These are phyloP conservation scores for Talaromyces adpressus DNA, from an alignment of 495 filamentous ascomycete species.

Conservation along the genomic window DNA sequence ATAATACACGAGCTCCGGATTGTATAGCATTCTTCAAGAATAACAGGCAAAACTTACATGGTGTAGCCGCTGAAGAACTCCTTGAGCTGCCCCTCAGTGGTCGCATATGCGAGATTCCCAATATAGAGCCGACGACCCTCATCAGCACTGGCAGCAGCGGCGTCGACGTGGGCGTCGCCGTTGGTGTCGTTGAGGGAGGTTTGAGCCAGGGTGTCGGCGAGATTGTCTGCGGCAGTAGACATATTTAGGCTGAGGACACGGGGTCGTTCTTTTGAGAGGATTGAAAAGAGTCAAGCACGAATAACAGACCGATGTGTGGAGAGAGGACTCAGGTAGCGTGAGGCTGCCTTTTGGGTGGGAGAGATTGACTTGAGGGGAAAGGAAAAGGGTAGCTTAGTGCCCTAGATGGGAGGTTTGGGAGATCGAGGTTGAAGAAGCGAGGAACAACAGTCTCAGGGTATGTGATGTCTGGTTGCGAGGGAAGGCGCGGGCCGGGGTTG, in stretches of 20 bases:
- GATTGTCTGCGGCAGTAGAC: conserved; percentile 49
- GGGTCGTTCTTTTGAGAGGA: conserved; percentile 10
- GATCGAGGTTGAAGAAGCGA: conserved; percentile 22
- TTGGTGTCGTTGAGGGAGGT: conserved; percentile 58
- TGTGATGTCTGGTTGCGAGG: background rate
- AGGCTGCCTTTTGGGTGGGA: conserved; percentile 44
- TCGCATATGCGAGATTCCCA: conserved; percentile 99
- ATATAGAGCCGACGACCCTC: conserved; percentile 99
- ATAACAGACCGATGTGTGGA: conserved; percentile 27
- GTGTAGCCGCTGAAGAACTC: conserved; percentile 97
- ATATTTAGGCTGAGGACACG: conserved; percentile 46
- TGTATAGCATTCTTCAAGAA: background rate
- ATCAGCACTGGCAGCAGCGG: conserved; percentile 90
- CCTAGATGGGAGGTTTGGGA: conserved; percentile 56
- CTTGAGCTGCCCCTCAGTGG: conserved; percentile 98
- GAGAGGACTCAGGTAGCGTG: conserved; percentile 33
- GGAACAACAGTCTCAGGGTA: conserved; percentile 1
- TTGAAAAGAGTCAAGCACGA: conserved; percentile 13
- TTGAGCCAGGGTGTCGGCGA: conserved; percentile 41
- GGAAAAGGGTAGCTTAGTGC: conserved; percentile 84
- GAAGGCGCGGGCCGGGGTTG: background rate
- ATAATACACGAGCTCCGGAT: background rate
- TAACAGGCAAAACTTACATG: conserved; percentile 63
- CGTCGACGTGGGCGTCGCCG: conserved; percentile 71
- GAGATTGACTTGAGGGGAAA: conserved; percentile 41